Base-by-base conservation (phyloP, 129 eudicot genomes). In the Silybum marianum region DNA sequence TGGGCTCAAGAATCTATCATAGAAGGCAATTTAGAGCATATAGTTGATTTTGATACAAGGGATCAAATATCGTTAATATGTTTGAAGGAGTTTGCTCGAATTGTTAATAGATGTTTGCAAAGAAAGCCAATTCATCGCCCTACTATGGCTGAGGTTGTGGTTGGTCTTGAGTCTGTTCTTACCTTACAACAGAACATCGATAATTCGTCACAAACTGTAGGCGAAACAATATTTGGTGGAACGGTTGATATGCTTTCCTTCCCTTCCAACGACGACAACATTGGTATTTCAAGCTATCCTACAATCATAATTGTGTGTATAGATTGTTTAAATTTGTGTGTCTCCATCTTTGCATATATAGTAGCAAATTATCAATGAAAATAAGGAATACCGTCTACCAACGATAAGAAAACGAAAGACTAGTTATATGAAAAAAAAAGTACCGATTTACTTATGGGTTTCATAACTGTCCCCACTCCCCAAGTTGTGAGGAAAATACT, bases 111-210 rank as follows among this genome's bases (percentile, higher is more conserved):
- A 39, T 84, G 90, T 74, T 84, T 88, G 80, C 80, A 78, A 5
- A 58, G 16, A 30, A 72, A 69, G 32, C 80, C 88, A 0, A 82
- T 82, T 34, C 79, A 51, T 0, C 84, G 88, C 8, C 72, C 88
- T 11, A 85, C 88, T 5, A 88, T 88, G 91, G 87, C 87, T 25
- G 83, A 85, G 68, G 85, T 88, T 26, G 81, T 85, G 39, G 62
- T 28, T n/a, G 69, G 71, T 28, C 88, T 88, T 11, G 91, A 84
- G 68, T 23, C 11, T 46, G 72, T 82, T 40, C 44, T 85, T 19
- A 67, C 48, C 5, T 14, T 24, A 65, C 86, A 81, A 39, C 76
- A 77, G 28, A 68, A 48, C 38, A 11, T 1, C 18, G 44, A 67
- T 16, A 68, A 28, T 25, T 83, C 78, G 5, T 0, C 26, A 69